Base-by-base conservation (phyloP, 371 early-diverging fungal species). In the Mucor irregularis region DNA sequence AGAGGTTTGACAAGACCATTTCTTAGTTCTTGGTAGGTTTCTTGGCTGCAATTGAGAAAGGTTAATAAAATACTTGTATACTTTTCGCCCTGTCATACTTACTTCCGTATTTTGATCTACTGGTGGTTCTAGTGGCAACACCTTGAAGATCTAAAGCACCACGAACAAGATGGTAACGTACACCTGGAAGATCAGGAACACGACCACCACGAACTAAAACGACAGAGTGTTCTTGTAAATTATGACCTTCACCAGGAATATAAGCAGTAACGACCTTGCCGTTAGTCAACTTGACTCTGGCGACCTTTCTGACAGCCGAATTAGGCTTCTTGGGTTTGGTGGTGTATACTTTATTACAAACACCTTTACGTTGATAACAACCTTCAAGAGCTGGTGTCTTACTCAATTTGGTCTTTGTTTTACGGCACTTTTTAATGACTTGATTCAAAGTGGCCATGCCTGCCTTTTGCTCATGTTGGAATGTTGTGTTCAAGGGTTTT, bases 191-290 rank as follows among this genome's bases (percentile, higher is more conserved):
- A 90, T 97, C 98, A 25, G 91, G 88, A 7, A 95, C 94, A 80
- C 96, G 84, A 59, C 89, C 96, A 31, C 97, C 98, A 46, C 95
- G 83, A 6, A 98, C 95, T 29, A 96, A 71, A 17, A 98, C 98
- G 21, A 97, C 96, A 13, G 90, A 90, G 73, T 98, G 97, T 69
- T 98, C 98, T 81, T 97, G 97, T 67, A 96, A 75, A 65, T 94
- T 96, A 76, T 98, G 98, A 16, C 97, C 97, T 76, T 98, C 98
- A 59, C 98, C 98, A 14, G 96, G 96, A 74, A 98, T 96, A 77
- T 98, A 97, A 17, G 94, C 94, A 49, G 90, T 86, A 17, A 97
- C 83, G 13, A 84, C 80, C 69, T 92, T 92, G 35, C 95, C 95
- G 56, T 94, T 91, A 28, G 92, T 88, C 61, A 95, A 73, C 62